Conservation (phyloP, 2,329 filamentous ascomycete species). For the Epicoccum sorghinum region DNA sequence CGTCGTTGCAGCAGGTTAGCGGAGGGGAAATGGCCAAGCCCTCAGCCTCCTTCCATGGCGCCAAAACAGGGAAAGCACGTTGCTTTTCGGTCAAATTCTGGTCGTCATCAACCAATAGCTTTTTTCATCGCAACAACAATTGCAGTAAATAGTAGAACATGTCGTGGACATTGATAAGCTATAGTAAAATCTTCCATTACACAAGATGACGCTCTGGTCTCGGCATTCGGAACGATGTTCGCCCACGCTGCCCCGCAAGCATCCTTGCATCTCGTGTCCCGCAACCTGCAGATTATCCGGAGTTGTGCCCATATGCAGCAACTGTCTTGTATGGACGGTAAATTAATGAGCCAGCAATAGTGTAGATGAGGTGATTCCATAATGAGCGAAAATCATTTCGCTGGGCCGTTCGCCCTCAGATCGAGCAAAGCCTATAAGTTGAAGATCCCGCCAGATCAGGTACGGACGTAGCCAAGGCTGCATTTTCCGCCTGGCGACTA, state of each 20-base stretch:
- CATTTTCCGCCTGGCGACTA: background rate
- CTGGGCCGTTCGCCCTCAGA: constrained; percentile 3
- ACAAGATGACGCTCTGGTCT: constrained; percentile 1
- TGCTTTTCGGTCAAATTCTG: constrained; percentile 7
- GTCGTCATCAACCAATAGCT: constrained; percentile 5
- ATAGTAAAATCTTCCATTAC: constrained; percentile 12
- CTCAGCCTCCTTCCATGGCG: constrained; percentile 15
- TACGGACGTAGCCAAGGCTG: too few relatives aligned
- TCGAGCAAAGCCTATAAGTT: constrained; percentile 5
- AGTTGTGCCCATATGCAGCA: constrained; percentile 1
- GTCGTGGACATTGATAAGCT: background rate
- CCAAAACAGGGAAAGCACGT: constrained; percentile 15
- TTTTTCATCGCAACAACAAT: background rate
- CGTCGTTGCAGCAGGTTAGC: background rate
- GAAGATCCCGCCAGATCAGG: too few relatives aligned
- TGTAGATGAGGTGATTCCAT: constrained; percentile 5
- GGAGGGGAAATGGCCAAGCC: constrained; percentile 5
- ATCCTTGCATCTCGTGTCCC: constrained; percentile 2
- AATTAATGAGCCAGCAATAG: constrained; percentile 17
- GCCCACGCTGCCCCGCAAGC: constrained; percentile 13
- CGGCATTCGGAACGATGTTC: constrained; percentile 18
- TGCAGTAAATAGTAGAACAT: too few relatives aligned
- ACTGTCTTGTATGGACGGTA: constrained; percentile 10
- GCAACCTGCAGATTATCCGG: constrained; percentile 17
- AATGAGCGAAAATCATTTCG: constrained; percentile 1